These are phyloP conservation scores for Penicillium robsamsonii DNA, from an alignment of 495 filamentous ascomycete species.

Conservation along the genomic window DNA sequence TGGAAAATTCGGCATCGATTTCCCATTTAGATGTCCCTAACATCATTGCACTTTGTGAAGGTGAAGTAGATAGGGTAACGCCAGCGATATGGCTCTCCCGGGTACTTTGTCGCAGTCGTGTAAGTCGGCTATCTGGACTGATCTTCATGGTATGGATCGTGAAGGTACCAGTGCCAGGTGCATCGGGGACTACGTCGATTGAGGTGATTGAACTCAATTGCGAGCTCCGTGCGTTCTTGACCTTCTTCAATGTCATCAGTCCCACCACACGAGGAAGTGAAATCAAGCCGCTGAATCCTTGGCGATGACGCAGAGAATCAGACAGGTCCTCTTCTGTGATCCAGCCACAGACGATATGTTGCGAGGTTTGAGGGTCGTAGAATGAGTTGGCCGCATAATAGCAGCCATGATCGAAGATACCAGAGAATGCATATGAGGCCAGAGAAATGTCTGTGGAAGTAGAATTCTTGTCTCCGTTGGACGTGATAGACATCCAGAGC, in stretches of 20 bases:
- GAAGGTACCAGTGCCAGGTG: conserved; percentile 16
- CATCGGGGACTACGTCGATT: conserved; percentile 24
- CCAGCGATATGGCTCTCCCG: conserved; percentile 4
- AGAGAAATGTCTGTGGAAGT: conserved; percentile 12
- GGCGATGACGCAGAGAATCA: conserved; percentile 32
- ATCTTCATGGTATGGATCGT: conserved; percentile 39
- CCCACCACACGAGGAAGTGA: conserved; percentile 33
- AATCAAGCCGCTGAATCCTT: conserved; percentile 43
- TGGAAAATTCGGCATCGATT: conserved; percentile 28
- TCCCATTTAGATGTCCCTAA: conserved; percentile 34
- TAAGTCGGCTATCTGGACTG: conserved; percentile 27
- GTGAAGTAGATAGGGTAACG: neutral
- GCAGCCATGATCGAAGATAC: conserved; percentile 40
- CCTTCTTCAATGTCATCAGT: conserved; percentile 27
- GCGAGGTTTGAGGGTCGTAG: conserved; percentile 33
- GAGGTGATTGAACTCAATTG: conserved; percentile 34
- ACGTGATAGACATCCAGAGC: conserved; percentile 37
- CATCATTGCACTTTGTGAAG: conserved; percentile 6
- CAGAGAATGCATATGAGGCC: conserved; percentile 28
- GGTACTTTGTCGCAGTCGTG: conserved; percentile 25
- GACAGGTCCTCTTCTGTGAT: conserved; percentile 41
- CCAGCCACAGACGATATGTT: conserved; percentile 37
- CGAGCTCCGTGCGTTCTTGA: conserved; percentile 33
- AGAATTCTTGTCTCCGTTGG: neutral
- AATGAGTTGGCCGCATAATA: conserved; percentile 42